Evolutionary conservation across 257 asterid species (phyloP), one percentile per base, ranked within the genome.

Genomic region (Nicotiana noctiflora): DNA sequence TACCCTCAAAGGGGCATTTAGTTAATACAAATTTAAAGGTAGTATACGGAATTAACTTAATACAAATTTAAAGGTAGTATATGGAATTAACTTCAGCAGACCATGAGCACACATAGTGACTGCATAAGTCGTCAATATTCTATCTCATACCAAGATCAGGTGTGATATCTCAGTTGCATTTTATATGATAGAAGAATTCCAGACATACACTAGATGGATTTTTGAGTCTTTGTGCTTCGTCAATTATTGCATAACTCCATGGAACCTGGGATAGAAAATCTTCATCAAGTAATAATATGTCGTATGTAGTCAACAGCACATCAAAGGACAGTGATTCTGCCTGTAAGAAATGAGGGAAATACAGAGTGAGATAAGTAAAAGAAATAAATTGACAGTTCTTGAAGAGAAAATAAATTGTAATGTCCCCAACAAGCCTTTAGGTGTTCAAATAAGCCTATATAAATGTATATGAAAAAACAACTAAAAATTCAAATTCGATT

Each of bases 141-240:
- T 74, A 74, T 12, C 61, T 74, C 27, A 46, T 72, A 74, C 79
- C 79, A 29, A 49, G 44, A 49, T 74, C 79, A 74, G 17, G 17
- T 49, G 79, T 13, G 34, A 74, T 49, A 74, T 74, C 59, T 12
- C 61, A 49, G 79, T 46, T 11, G 56, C 56, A 51, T 51, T 51
- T 51, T 46, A 46, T 14, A 23, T 72, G 40, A 46, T 64, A 55
- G 23, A 46, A n/a, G 75, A 67, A 46, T n/a, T 77, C 53, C 80
- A 76, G 70, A 80, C 95, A 81, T 93, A 95, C 98, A 78, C 97
- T 93, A 82, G 91, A 88, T 81, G 98, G 90, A 84, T 92, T 95
- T 84, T 93, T 95, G 10, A 95, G 93, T 86, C 99, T 90, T 83
- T 95, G 98, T 66, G 99, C 99, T 89, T 95, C 99, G 82, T 95